Evolutionary conservation across 2,329 filamentous ascomycete species (phyloP), one percentile per base, ranked within the genome.

Genomic region (Fusarium sp.): DNA sequence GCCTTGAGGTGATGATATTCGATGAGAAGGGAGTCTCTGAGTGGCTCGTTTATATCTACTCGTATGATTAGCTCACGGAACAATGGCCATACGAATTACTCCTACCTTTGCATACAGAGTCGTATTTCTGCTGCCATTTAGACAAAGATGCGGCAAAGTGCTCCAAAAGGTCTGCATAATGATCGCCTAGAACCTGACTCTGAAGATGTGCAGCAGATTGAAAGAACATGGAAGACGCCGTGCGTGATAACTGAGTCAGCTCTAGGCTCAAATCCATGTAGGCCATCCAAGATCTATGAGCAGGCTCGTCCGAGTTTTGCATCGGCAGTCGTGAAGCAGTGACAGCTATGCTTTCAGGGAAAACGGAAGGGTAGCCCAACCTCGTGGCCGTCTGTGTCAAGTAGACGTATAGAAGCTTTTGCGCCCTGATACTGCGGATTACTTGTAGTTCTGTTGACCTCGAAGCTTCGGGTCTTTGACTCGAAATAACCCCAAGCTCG

Each of bases 201-300:
- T 77, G 71, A 6, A 76, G 25, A n/a, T 77, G 69, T 1, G 35
- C 25, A 9, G 64, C 58, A 2, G 75, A 77, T 8, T 73, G 75
- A 23, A 77, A 77, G n/a, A 77, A 77, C 68, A 77, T 68, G 9
- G 75, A 72, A 2, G 71, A 76, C 6, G 73, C 70, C 13, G 74
- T 74, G 1, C 71, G 62, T 0, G 69, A 72, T 2, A 77, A 35
- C 23, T 74, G 75, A 1, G 68, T 76, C 11, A 77, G 59, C 2
- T 76, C 75, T 6, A 73, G 10, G 6, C 66, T 70, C n/a, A 74
- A 45, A 5, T 71, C 68, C 73, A 77, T 77, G 6, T 77, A 74
- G 5, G 64, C 34, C 10, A 45, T 37, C 64, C 70, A 74, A 1
- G 59, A 62, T n/a, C 56, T 43, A 6, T 67, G 27, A n/a, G 8